Evolutionary conservation across 805 yeast genomes (phyloP), one percentile per base, ranked within the genome.

Genomic region (Candida suzukii): DNA sequence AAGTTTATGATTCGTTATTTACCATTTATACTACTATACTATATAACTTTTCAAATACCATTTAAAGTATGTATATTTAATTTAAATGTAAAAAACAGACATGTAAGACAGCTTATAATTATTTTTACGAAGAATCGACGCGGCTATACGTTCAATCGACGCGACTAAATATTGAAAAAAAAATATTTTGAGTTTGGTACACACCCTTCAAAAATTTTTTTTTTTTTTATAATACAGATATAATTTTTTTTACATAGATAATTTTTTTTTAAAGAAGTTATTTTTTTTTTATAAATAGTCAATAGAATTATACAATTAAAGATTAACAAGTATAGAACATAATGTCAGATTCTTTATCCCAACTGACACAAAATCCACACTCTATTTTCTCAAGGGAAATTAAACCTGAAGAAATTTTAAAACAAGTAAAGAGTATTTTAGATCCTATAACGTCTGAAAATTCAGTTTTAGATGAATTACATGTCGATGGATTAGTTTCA

Each of bases 401-500:
- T 10, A 38, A 40, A 21, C 46, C 55, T 17, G 44, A 44, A 18
- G 43, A 41, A 19, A 45, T 63, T 20, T 53, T 63, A 40, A 36
- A 46, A 5, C 53, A 66, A 43, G 67, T 73, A 21, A 82, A 80
- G 54, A 42, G 50, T 33, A 66, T 74, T 8, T 63, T 83, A 41
- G 88, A 83, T 53, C 83, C 84, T 4, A 65, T 82, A 27, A 49
- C 59, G 3, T 31, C 50, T 8, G 44, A 47, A 13, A 61, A 63
- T 41, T 75, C 93, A 1, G 83, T 84, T 6, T 67, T 91, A 18
- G 96, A 88, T 60, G 88, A 86, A 56, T 71, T 91, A 18, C 78
- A 82, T 50, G 72, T 83, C 13, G 95, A 88, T 38, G 98, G 96
- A 1, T 67, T 91, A 41, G 96, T 86, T 58, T 80, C 96, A 20